Evolutionary conservation across 352 stramenopile species (phyloP).

Genomic region (Globisporangium paddicum): DNA sequence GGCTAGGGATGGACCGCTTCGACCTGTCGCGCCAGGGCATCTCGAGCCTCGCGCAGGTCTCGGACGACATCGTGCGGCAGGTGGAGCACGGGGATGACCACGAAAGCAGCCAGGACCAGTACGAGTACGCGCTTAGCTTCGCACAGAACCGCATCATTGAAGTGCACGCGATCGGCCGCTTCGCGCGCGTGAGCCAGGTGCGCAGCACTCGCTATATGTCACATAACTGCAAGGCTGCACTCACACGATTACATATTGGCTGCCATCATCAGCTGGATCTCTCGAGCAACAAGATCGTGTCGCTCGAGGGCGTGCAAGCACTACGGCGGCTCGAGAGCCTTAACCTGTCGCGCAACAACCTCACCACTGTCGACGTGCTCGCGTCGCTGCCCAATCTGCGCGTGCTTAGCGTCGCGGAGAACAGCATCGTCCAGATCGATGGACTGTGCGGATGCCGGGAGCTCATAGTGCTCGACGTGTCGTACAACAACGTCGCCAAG

Average conservation of each 20-base stretch:
- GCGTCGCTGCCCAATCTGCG: conserved; percentile 28
- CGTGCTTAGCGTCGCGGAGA: conserved; percentile 53
- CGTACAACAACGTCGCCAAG: conserved; percentile 50
- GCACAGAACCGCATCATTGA: conserved; percentile 43
- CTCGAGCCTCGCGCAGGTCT: conserved; percentile 39
- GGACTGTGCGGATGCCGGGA: conserved; percentile 22
- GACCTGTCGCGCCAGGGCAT: conserved; percentile 51
- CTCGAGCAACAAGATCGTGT: conserved; percentile 50
- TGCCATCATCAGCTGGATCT: conserved; percentile 42
- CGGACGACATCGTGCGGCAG: conserved; percentile 33
- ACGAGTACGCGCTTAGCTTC: conserved; percentile 40
- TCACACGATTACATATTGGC: background rate
- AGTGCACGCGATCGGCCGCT: conserved; percentile 37
- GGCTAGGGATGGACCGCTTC: conserved; percentile 26
- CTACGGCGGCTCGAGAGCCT: conserved; percentile 39
- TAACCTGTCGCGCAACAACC: conserved; percentile 46
- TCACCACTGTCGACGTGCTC: conserved; percentile 38
- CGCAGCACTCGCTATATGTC: background rate
- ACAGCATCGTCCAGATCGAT: conserved; percentile 48
- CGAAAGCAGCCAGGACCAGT: background rate
- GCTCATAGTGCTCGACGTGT: conserved; percentile 47
- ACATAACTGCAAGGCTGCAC: background rate
- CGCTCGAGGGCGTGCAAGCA: conserved; percentile 44
- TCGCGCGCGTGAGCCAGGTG: conserved; percentile 43
- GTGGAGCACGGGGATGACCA: conserved; percentile 22